Percentiles rank a stretch among this genome's conserved stretches.
Conservation (phyloP, 768 basidiomycete species). For the Tricholomella constricta region DNA sequence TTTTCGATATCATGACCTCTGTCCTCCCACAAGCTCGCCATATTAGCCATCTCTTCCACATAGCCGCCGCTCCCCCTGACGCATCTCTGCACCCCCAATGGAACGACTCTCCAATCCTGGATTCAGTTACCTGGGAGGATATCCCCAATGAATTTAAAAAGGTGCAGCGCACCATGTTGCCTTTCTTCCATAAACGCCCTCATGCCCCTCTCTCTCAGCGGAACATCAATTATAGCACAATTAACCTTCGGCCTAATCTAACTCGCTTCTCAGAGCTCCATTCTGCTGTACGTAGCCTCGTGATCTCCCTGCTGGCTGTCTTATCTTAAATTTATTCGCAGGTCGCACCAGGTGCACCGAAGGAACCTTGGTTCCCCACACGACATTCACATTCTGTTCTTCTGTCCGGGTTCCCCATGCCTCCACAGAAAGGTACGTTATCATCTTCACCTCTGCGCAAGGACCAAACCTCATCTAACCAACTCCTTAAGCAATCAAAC, state of each 20-base stretch:
- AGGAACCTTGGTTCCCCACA: conserved; percentile 60
- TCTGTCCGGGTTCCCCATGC: conserved; percentile 49
- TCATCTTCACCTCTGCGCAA: neutral
- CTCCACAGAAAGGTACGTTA: conserved; percentile 33
- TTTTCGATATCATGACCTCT: conserved; percentile 43
- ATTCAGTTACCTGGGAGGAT: conserved; percentile 59
- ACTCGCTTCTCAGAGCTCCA: conserved; percentile 55
- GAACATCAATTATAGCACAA: conserved; percentile 56
- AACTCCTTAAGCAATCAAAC: conserved; percentile 39
- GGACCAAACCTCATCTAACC: neutral
- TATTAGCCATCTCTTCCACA: conserved; percentile 56
- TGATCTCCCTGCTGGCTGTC: neutral
- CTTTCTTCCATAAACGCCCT: neutral
- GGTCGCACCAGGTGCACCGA: conserved; percentile 35
- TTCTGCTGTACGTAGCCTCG: conserved; percentile 39
- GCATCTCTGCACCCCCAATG: conserved; percentile 51
- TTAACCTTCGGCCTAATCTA: conserved; percentile 45
- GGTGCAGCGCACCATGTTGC: conserved; percentile 33
- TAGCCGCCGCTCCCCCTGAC: conserved; percentile 62
- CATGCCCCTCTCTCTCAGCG: conserved; percentile 39
- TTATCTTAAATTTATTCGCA: conserved; percentile 14
- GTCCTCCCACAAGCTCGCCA: conserved; percentile 14
- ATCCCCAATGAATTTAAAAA: conserved; percentile 64
- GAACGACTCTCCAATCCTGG: conserved; percentile 50
- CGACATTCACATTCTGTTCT: conserved; percentile 46